Percentiles rank a stretch among this genome's conserved stretches.
Evolutionary conservation across 345 rosid species (phyloP).

Genomic region (Linum tenue): DNA sequence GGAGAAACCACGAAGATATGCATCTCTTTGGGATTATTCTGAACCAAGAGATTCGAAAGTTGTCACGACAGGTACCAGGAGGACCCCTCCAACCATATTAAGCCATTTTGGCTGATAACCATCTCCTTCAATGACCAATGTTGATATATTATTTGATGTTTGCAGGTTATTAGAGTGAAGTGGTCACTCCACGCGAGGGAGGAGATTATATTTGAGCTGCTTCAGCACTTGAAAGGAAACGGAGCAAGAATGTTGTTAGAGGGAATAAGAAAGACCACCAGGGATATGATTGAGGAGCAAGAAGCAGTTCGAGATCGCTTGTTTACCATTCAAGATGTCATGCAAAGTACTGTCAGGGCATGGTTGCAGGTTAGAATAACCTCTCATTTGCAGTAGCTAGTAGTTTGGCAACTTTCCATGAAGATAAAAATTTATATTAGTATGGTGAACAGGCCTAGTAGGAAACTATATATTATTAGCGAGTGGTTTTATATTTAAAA

Average conservation of each 20-base stretch:
- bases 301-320: conserved; percentile 95
- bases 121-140: neutral
- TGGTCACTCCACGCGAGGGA: conserved; percentile 99
- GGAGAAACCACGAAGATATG: conserved; percentile 88
- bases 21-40: conserved; percentile 72
- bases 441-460: too few species aligned
- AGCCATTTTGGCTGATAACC: neutral
- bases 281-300: conserved; percentile 94
- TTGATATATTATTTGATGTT: neutral
- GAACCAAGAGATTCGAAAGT: conserved; percentile 83
- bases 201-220: conserved; percentile 88
- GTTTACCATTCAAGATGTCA: conserved; percentile 96
- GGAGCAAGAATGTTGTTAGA: conserved; percentile 41
- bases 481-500: too few species aligned
- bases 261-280: conserved; percentile 57
- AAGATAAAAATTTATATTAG: too few species aligned
- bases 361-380: conserved; percentile 72
- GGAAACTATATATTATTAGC: too few species aligned
- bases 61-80: conserved; percentile 67
- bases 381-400: neutral
- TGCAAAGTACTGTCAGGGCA: conserved; percentile 96
- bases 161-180: conserved; percentile 87
- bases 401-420: too few species aligned
- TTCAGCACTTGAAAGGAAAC: conserved; percentile 73
- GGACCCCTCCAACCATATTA: neutral